Evolutionary conservation across 2,329 filamentous ascomycete genomes (phyloP).

Genomic region (Cladophialophora yegresii): DNA sequence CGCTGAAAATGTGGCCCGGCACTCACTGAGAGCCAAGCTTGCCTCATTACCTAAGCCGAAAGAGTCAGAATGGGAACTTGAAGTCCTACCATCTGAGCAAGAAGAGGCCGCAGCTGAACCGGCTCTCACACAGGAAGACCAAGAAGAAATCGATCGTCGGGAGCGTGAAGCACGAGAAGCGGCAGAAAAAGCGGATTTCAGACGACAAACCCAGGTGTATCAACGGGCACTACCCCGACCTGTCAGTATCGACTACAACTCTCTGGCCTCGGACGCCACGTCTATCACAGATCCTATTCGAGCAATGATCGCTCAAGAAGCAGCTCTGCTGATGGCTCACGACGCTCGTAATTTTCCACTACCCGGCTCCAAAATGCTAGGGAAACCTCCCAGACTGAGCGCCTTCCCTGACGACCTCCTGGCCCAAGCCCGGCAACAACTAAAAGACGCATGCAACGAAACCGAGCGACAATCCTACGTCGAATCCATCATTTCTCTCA

Average conservation of each 20-base stretch:
- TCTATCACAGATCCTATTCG: slow-evolving; percentile 65
- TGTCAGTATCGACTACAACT: slow-evolving; percentile 67
- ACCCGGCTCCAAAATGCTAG: slow-evolving; percentile 66
- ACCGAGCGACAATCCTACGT: slow-evolving; percentile 54
- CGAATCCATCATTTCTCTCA: slow-evolving; percentile 45
- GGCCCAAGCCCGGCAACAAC: slow-evolving; percentile 72
- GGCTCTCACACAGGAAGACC: slow-evolving; percentile 53
- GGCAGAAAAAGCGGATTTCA: slow-evolving; percentile 68
- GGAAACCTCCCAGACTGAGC: slow-evolving; percentile 61
- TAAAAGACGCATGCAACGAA: slow-evolving; percentile 67
- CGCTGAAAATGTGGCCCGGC: slow-evolving; percentile 67
- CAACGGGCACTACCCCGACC: slow-evolving; percentile 81
- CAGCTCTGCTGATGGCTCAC: slow-evolving; percentile 75
- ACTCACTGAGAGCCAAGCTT: slow-evolving; percentile 65
- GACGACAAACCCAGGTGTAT: slow-evolving; percentile 85
- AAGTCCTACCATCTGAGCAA: slow-evolving; percentile 76
- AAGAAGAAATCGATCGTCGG: slow-evolving; percentile 73
- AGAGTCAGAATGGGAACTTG: slow-evolving; percentile 90
- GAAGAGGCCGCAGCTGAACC: slow-evolving; percentile 60
- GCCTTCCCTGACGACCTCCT: slow-evolving; percentile 70
- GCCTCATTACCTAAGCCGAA: slow-evolving; percentile 87
- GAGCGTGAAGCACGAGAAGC: slow-evolving; percentile 65
- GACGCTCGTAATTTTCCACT: slow-evolving; percentile 76
- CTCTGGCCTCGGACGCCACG: slow-evolving; percentile 65
- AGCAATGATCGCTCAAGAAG: slow-evolving; percentile 72